phyloP scores from a whole-genome alignment of 345 rosid species.

The Brassica napus region Da-Ae NC_063439.1:12107001-12107500 shows the following conservation, averaged over 20 bases:
- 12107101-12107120: conserved; percentile 39
- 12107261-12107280: conserved; percentile 40
- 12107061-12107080: conserved; percentile 46
- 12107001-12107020: conserved; percentile 34
- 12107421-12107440: conserved; percentile 41
- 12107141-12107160: conserved; percentile 38
- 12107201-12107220: conserved; percentile 38
- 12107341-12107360: conserved; percentile 41
- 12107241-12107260: conserved; percentile 38
- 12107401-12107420: conserved; percentile 56
- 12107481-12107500: conserved; percentile 47
- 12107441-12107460: conserved; percentile 44
- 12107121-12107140: conserved; percentile 57
- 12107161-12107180: conserved; percentile 55
- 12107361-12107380: conserved; percentile 47
- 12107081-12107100: conserved; percentile 32
- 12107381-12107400: conserved; percentile 45
- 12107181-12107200: conserved; percentile 43
- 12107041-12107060: conserved; percentile 55
- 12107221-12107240: conserved; percentile 47
- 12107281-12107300: conserved; percentile 36
- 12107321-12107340: conserved; percentile 43
- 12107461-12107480: conserved; percentile 49
- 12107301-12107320: conserved; percentile 43
- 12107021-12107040: conserved; percentile 45